Evolutionary conservation across 768 basidiomycete species (phyloP), one percentile per base, ranked within the genome.

Genomic region (Pulveroboletus sp.): DNA sequence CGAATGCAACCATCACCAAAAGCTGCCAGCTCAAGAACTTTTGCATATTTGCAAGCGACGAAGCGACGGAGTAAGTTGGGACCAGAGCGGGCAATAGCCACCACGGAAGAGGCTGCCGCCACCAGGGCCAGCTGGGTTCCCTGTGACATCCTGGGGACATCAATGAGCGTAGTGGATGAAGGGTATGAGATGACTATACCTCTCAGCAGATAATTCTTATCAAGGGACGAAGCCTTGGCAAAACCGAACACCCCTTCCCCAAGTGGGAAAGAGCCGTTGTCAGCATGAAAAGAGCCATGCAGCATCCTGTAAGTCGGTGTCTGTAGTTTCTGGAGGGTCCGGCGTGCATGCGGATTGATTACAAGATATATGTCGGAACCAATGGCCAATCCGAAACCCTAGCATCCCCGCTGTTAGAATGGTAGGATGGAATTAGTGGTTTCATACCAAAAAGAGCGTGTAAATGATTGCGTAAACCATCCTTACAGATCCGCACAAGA

Each of bases 381-480:
- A 51, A 91, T 86, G 19, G 85, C 86, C 48, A 92, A 69, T 39
- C 89, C 88, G 62, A 91, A 92, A 8, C 90, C 89, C 87, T 89
- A 51, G 4, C 22, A 43, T 19, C 22, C 35, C 30, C 32, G 51
- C 39, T 19, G 16, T 35, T 23, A 2, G 26, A 43, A 47, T 7
- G 39, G 31, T 24, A 9, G 8, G 55, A 38, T 11, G 8, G n/a
- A 37, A 43, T 6, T 29, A 14, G 11, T 29, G 27, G 38, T 23
- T 23, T 38, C 76, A 51, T 61, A 85, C 86, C 59, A 92, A 69
- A 64, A 90, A 90, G 37, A 91, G 72, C 0, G 88, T 89, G 60
- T 91, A 92, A 36, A 92, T 89, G 51, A 89, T 85, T 13, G 89
- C 88, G 59, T 89, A 91, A 24, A 91, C 86, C 65, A 91, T 82